Evolutionary conservation across 2,329 filamentous ascomycete species (phyloP).

Genomic region (Hypoxylon sp.): DNA sequence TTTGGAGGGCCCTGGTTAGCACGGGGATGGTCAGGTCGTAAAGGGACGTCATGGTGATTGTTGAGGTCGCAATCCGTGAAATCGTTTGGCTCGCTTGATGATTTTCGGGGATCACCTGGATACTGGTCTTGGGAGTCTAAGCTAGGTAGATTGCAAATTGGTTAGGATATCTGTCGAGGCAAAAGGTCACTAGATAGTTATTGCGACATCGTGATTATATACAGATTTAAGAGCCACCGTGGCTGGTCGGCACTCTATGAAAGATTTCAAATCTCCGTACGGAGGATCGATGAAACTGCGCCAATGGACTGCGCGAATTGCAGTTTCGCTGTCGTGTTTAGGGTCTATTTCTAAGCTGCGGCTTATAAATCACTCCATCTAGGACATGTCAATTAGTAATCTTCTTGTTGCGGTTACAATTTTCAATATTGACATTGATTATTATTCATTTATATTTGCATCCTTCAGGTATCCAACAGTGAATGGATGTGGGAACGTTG

Average conservation of each 20-base stretch:
- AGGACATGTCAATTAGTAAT: background rate
- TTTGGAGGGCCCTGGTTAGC: conserved; percentile 52
- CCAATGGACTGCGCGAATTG: conserved; percentile 1
- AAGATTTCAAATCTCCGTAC: background rate
- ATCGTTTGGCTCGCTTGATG: background rate
- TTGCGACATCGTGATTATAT: background rate
- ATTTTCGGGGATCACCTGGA: background rate
- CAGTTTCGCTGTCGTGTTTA: background rate
- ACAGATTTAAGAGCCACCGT: background rate
- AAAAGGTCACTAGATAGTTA: background rate
- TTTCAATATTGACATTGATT: conserved; percentile 3
- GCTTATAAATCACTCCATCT: conserved; percentile 26
- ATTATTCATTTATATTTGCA: background rate
- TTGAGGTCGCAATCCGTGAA: background rate
- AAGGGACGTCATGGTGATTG: conserved; percentile 53
- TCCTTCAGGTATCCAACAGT: background rate
- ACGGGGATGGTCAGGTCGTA: conserved; percentile 57
- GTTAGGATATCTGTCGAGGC: background rate
- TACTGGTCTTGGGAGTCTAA: background rate
- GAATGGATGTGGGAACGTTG: background rate
- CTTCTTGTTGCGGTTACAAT: background rate
- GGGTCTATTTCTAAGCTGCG: conserved; percentile 31
- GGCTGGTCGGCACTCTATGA: background rate
- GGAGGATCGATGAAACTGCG: background rate
- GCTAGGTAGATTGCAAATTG: background rate